Evolutionary conservation across 805 yeast species (phyloP), one percentile per base, ranked within the genome.

Genomic region (Brettanomyces bruxellensis): DNA sequence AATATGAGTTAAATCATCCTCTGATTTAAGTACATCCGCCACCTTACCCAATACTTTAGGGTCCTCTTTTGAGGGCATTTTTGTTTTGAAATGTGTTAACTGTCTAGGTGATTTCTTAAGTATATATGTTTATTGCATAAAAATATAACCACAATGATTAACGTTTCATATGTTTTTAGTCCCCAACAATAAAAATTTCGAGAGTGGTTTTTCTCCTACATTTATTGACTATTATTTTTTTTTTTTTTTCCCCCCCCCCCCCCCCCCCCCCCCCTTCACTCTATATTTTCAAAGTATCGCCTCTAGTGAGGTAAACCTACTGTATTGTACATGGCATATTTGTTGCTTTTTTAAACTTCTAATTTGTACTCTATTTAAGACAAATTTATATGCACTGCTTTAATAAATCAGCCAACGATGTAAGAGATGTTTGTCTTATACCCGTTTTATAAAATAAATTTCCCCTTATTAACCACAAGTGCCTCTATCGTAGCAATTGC

Each of bases 401-500:
- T 18, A 18, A 18, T 18, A 18, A 2, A 18, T 18, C 18, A 18
- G 18, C 18, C 18, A 18, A 18, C 2, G 18, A 18, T 18, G 2
- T 18, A 18, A 18, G 18, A 18, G 18, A 18, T 18, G 13, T 7
- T 35, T 18, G 13, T 35, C 13, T n/a, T 18, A 35, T 35, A 7
- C 7, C n/a, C 25, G 12, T 13, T 34, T 43, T 37, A 43, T 34
- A 37, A 11, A 30, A 41, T 45, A 43, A 60, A 77, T 49, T 79
- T 72, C 44, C 95, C 95, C 63, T 85, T 83, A 67, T 88, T 86
- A 44, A 84, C 73, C 5, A 93, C 95, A 63, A 91, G 88, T 0
- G 84, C 89, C 55, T 93, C 97, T 40, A 93, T 71, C 1, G 81
- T 95, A 11, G 98, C 90, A 70, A 93, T 86, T 28, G 98, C 98